Conservation (phyloP, 495 filamentous ascomycete genomes). For the Aspergillus steynii region DNA sequence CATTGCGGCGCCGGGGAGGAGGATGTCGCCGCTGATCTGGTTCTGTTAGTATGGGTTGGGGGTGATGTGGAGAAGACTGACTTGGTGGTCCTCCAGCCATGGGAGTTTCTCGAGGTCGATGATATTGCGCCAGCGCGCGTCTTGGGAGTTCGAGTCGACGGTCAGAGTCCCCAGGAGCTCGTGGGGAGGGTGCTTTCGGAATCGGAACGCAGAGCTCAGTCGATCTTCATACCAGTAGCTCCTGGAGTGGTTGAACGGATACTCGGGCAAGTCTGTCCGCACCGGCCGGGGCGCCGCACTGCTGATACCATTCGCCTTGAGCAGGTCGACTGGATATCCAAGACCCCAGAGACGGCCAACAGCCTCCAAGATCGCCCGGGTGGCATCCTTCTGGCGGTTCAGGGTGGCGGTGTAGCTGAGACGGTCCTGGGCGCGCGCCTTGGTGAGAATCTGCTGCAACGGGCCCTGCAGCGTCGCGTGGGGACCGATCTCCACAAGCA, state of each 20-base stretch:
- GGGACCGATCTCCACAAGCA: slow-evolving; percentile 3
- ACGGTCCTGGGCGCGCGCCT: background rate
- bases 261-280: background rate
- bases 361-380: background rate
- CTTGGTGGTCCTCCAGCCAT: slow-evolving; percentile 6
- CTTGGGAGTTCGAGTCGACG: background rate
- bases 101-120: slow-evolving; percentile 2
- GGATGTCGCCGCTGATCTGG: background rate
- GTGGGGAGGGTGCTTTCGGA: background rate
- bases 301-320: background rate
- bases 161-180: slow-evolving; percentile 3
- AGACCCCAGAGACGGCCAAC: background rate
- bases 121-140: slow-evolving; percentile 1
- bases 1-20: background rate
- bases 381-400: background rate
- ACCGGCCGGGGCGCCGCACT: background rate
- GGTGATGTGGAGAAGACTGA: background rate
- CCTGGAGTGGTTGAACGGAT: slow-evolving; percentile 6
- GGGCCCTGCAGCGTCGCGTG: slow-evolving; percentile 2
- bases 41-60: too few species aligned
- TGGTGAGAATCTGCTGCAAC: background rate
- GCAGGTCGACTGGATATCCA: background rate
- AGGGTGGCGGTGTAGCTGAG: background rate
- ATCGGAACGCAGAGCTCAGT: background rate
- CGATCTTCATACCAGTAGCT: slow-evolving; percentile 4